Evolutionary conservation across 148 eudicot genomes (phyloP).

Genomic region (Fagopyrum homotropicum): DNA sequence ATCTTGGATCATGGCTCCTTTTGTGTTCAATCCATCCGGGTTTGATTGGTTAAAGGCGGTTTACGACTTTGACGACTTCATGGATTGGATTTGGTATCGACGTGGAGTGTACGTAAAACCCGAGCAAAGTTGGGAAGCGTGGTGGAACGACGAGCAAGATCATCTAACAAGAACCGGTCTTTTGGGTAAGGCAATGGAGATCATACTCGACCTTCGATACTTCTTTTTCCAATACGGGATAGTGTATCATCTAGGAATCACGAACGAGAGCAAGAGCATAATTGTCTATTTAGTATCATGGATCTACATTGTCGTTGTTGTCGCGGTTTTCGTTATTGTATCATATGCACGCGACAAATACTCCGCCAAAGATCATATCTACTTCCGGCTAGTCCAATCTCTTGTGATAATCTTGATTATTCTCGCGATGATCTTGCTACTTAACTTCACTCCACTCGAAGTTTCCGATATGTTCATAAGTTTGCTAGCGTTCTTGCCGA

Average conservation of each 20-base stretch:
- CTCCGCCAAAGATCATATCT: conserved; percentile 75
- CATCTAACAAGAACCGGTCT: conserved; percentile 83
- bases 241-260: conserved; percentile 73
- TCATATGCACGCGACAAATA: conserved; percentile 64
- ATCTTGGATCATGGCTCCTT: conserved; percentile 87
- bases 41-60: conserved; percentile 96
- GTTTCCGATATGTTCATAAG: conserved; percentile 54
- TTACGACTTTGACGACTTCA: conserved; percentile 77
- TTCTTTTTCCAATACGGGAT: conserved; percentile 96
- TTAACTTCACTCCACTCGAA: conserved; percentile 26
- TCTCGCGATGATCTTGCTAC: conserved; percentile 51
- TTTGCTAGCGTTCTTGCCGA: conserved; percentile 75
- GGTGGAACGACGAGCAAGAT: conserved; percentile 97
- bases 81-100: conserved; percentile 85
- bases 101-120: conserved; percentile 80
- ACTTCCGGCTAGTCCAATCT: conserved; percentile 83
- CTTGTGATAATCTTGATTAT: conserved; percentile 43
- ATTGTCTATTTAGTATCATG: conserved; percentile 81
- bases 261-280: conserved; percentile 59
- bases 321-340: conserved; percentile 33
- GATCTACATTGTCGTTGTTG: conserved; percentile 67
- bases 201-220: conserved; percentile 67
- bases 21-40: conserved; percentile 82
- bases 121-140: conserved; percentile 89
- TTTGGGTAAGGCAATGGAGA: conserved; percentile 75